Percentiles rank a stretch among this genome's conserved stretches.
Conservation (phyloP, 495 filamentous ascomycete genomes). For the Penicillium roqueforti region DNA sequence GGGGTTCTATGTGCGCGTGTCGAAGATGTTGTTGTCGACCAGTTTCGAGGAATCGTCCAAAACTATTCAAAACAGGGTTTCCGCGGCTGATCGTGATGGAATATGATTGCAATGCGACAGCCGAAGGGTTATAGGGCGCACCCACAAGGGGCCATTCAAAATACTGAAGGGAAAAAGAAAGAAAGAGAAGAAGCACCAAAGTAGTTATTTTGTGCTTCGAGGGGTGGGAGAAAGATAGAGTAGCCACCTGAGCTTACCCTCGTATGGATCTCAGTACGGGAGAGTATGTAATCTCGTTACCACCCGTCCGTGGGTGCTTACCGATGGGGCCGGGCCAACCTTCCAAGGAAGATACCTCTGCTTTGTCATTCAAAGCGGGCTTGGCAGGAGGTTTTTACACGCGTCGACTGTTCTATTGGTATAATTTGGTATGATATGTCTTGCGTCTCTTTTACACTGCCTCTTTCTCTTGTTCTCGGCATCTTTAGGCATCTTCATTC, state of each 20-base stretch:
- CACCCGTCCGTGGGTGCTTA: neutral
- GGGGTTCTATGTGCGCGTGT: neutral
- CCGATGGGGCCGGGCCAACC: neutral
- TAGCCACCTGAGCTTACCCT: conserved; percentile 7
- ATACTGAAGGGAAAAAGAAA: neutral
- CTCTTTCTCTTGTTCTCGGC: neutral
- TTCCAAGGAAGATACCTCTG: neutral
- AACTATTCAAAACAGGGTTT: neutral
- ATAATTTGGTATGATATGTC: neutral
- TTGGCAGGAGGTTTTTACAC: conserved; percentile 5
- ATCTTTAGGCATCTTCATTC: neutral
- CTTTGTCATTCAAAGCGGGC: conserved; percentile 2
- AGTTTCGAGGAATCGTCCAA: neutral
- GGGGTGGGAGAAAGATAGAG: conserved; percentile 4
- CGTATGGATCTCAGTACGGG: conserved; percentile 1
- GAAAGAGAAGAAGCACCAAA: conserved; percentile 1
- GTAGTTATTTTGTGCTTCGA: conserved; percentile 3
- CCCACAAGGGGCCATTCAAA: conserved; percentile 10
- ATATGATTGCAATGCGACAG: neutral
- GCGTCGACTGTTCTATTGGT: conserved; percentile 3
- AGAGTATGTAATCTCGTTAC: conserved; percentile 4
- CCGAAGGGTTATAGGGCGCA: conserved; percentile 1
- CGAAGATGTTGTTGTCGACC: neutral
- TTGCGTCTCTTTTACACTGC: neutral
- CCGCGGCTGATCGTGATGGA: conserved; percentile 4